These are phyloP conservation scores for Emmonsia crescens DNA, from an alignment of 2,329 filamentous ascomycete species.

Conservation along the genomic window DNA sequence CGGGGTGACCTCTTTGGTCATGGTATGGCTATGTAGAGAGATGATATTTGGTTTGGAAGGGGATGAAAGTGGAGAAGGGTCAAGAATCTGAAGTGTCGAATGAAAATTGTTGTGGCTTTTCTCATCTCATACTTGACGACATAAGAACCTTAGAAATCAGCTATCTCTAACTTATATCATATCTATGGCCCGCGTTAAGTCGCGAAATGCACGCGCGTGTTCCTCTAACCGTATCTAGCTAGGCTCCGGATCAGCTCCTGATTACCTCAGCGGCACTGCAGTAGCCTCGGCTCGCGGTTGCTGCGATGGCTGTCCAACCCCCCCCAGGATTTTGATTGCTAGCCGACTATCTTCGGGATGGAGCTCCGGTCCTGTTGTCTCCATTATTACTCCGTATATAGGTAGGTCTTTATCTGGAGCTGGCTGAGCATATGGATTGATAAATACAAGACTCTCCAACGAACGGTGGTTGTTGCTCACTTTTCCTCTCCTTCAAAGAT, in stretches of 20 bases:
- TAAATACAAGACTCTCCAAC: neutral
- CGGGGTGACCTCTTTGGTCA: conserved; percentile 36
- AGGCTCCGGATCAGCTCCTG: neutral
- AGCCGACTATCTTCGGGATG: neutral
- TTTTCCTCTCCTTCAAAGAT: conserved; percentile 34
- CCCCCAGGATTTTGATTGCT: neutral
- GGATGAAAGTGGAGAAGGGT: neutral
- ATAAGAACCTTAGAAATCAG: neutral
- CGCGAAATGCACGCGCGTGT: neutral
- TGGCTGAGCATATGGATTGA: neutral
- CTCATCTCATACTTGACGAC: neutral
- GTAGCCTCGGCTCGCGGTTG: neutral
- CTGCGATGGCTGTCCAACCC: neutral
- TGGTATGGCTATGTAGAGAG: conserved; percentile 22
- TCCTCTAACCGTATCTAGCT: neutral
- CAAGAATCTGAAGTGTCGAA: neutral
- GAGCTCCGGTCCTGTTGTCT: neutral
- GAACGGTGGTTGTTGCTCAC: neutral
- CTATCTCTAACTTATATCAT: neutral
- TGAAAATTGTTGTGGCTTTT: neutral
- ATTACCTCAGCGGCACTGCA: no score
- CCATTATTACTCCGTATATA: no score
- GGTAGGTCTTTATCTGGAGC: neutral
- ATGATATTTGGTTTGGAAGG: neutral
- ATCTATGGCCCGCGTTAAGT: neutral